These are phyloP conservation scores for Aphanoascus verrucosus DNA, from an alignment of 2,329 filamentous ascomycete species.

Conservation along the genomic window DNA sequence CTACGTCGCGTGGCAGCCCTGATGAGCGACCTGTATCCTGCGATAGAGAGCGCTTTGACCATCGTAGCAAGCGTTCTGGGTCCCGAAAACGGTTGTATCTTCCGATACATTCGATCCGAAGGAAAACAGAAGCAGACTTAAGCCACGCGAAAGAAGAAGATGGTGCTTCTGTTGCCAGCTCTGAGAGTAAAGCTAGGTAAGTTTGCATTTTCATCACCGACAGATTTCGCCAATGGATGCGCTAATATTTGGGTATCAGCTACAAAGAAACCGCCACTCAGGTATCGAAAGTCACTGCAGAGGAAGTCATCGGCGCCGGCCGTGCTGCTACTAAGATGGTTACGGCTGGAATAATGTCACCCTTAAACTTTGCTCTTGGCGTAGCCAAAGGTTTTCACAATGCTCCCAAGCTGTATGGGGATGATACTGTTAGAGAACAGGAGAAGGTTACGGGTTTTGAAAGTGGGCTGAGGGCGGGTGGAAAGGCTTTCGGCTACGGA, in stretches of 20 bases:
- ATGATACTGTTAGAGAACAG: constrained; percentile 65
- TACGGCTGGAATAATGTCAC: constrained; percentile 63
- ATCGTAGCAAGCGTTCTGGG: background rate
- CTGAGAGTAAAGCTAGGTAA: constrained; percentile 4
- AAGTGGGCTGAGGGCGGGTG: constrained; percentile 65
- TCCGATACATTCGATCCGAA: background rate
- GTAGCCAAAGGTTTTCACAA: constrained; percentile 82
- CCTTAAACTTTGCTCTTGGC: constrained; percentile 74
- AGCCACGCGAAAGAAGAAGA: background rate
- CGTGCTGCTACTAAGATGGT: constrained; percentile 63
- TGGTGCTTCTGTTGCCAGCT: background rate
- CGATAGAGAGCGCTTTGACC: background rate
- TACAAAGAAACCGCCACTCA: background rate
- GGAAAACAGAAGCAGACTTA: background rate
- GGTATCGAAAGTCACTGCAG: constrained; percentile 7
- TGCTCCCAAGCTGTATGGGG: constrained; percentile 72
- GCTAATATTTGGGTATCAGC: background rate
- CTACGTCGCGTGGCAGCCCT: background rate
- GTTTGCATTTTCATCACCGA: background rate
- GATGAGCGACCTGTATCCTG: background rate
- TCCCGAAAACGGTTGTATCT: background rate
- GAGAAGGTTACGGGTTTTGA: constrained; percentile 69
- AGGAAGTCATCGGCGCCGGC: constrained; percentile 50
- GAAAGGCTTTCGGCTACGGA: constrained; percentile 66
- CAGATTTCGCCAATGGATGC: background rate